Percentiles rank a stretch among this genome's conserved stretches.
phyloP scores from a whole-genome alignment of 2,329 filamentous ascomycete species.

The Capronia epimyces region DNA sequence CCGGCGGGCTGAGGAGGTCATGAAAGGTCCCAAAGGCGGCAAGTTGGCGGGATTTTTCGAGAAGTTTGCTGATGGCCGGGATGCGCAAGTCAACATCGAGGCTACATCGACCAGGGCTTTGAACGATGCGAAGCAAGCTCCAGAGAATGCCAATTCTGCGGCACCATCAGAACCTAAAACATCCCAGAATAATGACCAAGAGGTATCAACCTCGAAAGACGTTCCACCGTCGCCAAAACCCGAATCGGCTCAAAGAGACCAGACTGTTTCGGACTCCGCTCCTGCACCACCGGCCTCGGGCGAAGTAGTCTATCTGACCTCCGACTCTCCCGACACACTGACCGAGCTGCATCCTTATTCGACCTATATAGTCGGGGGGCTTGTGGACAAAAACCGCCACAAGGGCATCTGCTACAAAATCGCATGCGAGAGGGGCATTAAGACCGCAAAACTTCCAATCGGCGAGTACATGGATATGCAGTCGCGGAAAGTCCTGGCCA shows the following conservation, averaged over 20 bases:
- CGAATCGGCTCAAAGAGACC: not conserved
- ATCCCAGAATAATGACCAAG: constrained; percentile 4
- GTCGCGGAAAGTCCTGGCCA: constrained; percentile 77
- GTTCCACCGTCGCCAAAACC: not conserved
- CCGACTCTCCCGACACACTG: constrained; percentile 82
- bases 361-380: constrained; percentile 85
- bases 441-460: constrained; percentile 87
- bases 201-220: not conserved
- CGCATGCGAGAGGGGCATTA: constrained; percentile 63
- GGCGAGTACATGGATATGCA: constrained; percentile 92
- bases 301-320: constrained; percentile 80
- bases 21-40: constrained; percentile 56
- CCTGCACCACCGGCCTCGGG: constrained; percentile 30
- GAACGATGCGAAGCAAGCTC: too few species aligned
- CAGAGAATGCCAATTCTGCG: not conserved
- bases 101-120: too few species aligned
- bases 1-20: constrained; percentile 59
- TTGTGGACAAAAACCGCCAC: constrained; percentile 94
- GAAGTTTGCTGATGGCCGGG: constrained; percentile 1
- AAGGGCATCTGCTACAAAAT: constrained; percentile 89
- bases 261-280: not conserved
- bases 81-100: too few species aligned
- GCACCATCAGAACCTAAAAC: not conserved
- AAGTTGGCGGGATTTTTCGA: constrained; percentile 55
- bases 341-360: constrained; percentile 78